phyloP scores from a whole-genome alignment of 139 green algal species.

The Haematococcus lacustris region DNA sequence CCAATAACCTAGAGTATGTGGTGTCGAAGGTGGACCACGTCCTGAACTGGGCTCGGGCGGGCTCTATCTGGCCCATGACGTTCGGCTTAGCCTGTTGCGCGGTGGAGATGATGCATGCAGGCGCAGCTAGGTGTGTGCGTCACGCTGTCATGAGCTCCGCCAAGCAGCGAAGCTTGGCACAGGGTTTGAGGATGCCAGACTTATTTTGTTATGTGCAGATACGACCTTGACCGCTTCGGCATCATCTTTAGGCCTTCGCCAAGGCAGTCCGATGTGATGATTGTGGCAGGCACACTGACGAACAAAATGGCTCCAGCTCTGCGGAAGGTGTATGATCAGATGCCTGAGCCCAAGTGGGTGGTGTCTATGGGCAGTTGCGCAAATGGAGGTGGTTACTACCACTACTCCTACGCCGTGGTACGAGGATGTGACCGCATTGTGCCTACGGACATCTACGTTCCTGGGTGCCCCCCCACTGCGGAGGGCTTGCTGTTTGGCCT shows the following conservation, averaged over 20 bases:
- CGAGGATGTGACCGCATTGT: conserved; percentile 92
- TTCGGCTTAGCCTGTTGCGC: conserved; percentile 94
- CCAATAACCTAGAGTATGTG: conserved; percentile 28
- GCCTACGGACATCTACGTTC: conserved; percentile 92
- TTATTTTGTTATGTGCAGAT: too few relatives aligned
- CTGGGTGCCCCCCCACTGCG: conserved; percentile 91
- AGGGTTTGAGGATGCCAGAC: too few relatives aligned
- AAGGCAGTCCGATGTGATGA: conserved; percentile 93
- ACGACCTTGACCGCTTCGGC: conserved; percentile 74
- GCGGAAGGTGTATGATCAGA: conserved; percentile 94
- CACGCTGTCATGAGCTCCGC: too few relatives aligned
- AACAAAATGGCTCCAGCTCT: conserved; percentile 98
- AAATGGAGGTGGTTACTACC: conserved; percentile 97
- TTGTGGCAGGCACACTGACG: conserved; percentile 92
- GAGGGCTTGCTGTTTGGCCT: conserved; percentile 93
- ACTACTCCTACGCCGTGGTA: conserved; percentile 95
- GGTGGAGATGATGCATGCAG: conserved; percentile 93
- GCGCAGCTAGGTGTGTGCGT: conserved; percentile 9
- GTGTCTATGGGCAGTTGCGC: conserved; percentile 94
- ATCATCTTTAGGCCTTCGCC: conserved; percentile 95
- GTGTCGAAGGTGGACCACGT: conserved; percentile 56
- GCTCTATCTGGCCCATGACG: conserved; percentile 95
- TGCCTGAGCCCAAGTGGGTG: conserved; percentile 95
- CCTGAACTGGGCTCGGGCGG: conserved; percentile 85
- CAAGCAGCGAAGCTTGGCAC: too few relatives aligned